Percentiles rank a stretch among this genome's conserved stretches.
These are phyloP conservation scores for Ustilago nuda DNA, from an alignment of 1,284 basidiomycete species.

Conservation along the genomic window DNA sequence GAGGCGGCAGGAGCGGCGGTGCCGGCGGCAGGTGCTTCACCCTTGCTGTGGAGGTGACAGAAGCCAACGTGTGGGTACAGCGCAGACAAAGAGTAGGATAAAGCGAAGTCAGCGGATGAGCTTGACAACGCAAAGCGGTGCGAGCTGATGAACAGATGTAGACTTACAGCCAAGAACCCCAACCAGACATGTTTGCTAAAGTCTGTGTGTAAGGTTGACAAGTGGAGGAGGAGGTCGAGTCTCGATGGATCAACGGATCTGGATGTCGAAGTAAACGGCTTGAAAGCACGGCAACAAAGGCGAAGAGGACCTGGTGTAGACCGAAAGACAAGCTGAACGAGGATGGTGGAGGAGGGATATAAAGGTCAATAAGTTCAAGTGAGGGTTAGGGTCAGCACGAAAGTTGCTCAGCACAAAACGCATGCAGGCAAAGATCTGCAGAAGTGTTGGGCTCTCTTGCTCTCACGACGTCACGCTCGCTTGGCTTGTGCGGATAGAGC, in stretches of 20 bases:
- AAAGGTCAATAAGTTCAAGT: neutral
- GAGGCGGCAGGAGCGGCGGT: conserved; percentile 32
- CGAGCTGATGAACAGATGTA: neutral
- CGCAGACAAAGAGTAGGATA: neutral
- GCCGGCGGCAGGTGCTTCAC: conserved; percentile 28
- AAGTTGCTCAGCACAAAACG: neutral
- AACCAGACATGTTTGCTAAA: conserved; percentile 59
- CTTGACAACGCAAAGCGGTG: neutral
- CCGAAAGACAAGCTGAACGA: neutral
- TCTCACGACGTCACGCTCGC: conserved; percentile 2
- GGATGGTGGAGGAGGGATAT: conserved; percentile 8
- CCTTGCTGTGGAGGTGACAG: conserved; percentile 16
- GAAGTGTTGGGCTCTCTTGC: conserved; percentile 1
- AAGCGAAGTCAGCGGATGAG: neutral
- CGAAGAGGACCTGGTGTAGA: neutral
- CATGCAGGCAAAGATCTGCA: conserved; percentile 4
- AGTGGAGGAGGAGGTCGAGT: neutral
- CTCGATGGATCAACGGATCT: neutral
- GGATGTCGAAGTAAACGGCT: neutral
- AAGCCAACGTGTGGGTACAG: neutral
- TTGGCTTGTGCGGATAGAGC: neutral
- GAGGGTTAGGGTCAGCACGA: conserved; percentile 1
- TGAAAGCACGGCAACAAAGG: neutral
- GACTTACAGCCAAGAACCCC: conserved; percentile 67
- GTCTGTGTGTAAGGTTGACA: neutral